Conservation (phyloP, 2,329 filamentous ascomycete genomes). For the Trichoderma harzianum region DNA sequence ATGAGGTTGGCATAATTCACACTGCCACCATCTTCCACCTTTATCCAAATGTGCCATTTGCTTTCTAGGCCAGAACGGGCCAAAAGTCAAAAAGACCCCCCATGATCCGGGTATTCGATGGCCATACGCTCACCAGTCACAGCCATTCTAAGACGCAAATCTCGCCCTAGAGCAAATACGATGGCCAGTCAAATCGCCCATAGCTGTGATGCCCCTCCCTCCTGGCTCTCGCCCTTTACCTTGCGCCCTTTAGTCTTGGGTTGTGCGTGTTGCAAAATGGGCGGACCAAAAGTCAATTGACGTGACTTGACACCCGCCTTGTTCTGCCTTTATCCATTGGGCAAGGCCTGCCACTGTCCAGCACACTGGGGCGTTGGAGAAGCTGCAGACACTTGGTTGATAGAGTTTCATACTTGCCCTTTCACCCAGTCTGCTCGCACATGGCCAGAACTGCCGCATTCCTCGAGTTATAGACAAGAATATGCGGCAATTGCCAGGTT, state of each 20-base stretch:
- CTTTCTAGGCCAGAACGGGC: background rate
- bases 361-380: background rate
- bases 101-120: background rate
- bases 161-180: background rate
- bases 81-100: constrained; percentile 1
- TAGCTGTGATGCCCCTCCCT: background rate
- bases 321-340: background rate
- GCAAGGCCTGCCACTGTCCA: background rate
- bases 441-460: background rate
- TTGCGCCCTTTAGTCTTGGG: background rate
- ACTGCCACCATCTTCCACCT: background rate
- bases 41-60: background rate
- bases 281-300: constrained; percentile 8
- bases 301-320: background rate
- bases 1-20: background rate
- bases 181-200: background rate
- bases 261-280: constrained; percentile 4
- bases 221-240: background rate
- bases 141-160: background rate
- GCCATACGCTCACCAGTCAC: background rate
- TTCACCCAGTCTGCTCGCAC: background rate
- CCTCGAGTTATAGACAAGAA: background rate
- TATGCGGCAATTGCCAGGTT: background rate
- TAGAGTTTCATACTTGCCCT: constrained; percentile 10
- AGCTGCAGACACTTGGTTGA: background rate